Base-by-base conservation (phyloP, 345 rosid genomes). In the Viola odorata region DNA sequence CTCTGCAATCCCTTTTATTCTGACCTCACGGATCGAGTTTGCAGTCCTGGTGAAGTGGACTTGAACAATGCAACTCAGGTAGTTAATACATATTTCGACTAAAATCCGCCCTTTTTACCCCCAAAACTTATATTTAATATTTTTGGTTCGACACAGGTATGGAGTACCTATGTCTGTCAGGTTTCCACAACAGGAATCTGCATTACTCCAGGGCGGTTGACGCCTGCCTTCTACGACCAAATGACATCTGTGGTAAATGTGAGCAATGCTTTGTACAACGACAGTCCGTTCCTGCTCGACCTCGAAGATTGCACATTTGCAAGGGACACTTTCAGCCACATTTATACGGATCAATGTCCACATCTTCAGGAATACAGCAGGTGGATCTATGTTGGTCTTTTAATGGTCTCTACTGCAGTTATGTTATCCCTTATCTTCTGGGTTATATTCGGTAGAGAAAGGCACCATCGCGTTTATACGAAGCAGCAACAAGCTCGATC, bases 391-490 rank as follows among this genome's bases (percentile, higher is more conserved):
- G 63, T 78, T 23, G 97, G 96, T 12, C 64, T 90, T 57, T 83
- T 80, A n/a, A 82, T 82, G 58, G 90, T 84, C 42, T 84, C 95
- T 3, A 71, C 88, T 1, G 86, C 97, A 15, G 95, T 84, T 50
- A 90, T 94, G 99, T 79, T 94, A n/a, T 90, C 99, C 37, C 69
- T 94, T 60, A 62, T 88, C 56, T 73, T 94, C 81, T 94, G 96
- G 96, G 71, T 90, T 9, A 76, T 84, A 37, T 85, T 78, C 14
- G 74, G 86, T 4, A 79, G 92, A 72, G 95, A 90, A 69, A 75
- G 92, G 70, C 76, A 61, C 3, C 85, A 81, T 16, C 81, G 84
- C 4, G 55, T 58, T 8, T 55, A 65, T 55, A 40, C 58, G 3
- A 78, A 84, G 70, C 66, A 68, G 16, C 15, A 17, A 3, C 15